A percentile compares a stretch with the other conserved stretches of the same genome.
Conservation (phyloP, 805 yeast species). For the Metschnikowia colocasiae region DNA sequence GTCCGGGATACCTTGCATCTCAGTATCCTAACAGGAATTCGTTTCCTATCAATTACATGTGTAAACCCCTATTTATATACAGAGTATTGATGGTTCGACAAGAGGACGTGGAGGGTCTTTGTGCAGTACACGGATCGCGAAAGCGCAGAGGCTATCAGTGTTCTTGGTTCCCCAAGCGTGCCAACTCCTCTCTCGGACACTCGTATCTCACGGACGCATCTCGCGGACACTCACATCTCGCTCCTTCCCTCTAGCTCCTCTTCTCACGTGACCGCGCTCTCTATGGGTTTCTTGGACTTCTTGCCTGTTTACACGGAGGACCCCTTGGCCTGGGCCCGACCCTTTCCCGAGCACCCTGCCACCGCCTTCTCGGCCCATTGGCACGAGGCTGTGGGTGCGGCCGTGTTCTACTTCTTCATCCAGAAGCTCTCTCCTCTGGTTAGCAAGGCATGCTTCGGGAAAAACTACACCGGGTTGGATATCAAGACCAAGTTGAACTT, state of each 20-base stretch:
- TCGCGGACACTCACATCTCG: neutral
- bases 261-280: neutral
- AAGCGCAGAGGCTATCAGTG: neutral
- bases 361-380: constrained; percentile 50
- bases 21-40: too few relatives aligned
- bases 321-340: constrained; percentile 42
- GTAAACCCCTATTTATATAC: too few relatives aligned
- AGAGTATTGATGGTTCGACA: too few relatives aligned
- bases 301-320: constrained; percentile 35
- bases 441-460: constrained; percentile 48
- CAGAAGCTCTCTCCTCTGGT: constrained; percentile 52
- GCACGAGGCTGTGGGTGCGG: constrained; percentile 69
- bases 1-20: too few relatives aligned
- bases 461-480: constrained; percentile 47
- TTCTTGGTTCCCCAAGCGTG: too few relatives aligned
- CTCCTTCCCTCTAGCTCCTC: neutral
- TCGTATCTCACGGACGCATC: neutral
- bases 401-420: constrained; percentile 55
- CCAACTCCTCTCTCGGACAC: neutral
- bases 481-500: constrained; percentile 61
- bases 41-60: too few relatives aligned
- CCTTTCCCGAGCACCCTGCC: constrained; percentile 45
- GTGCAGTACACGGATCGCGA: too few relatives aligned
- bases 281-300: neutral
- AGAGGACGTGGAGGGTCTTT: too few relatives aligned